These are phyloP conservation scores for Mortierella sp. DNA, from an alignment of 371 early-diverging fungal genomes.

Conservation along the genomic window DNA sequence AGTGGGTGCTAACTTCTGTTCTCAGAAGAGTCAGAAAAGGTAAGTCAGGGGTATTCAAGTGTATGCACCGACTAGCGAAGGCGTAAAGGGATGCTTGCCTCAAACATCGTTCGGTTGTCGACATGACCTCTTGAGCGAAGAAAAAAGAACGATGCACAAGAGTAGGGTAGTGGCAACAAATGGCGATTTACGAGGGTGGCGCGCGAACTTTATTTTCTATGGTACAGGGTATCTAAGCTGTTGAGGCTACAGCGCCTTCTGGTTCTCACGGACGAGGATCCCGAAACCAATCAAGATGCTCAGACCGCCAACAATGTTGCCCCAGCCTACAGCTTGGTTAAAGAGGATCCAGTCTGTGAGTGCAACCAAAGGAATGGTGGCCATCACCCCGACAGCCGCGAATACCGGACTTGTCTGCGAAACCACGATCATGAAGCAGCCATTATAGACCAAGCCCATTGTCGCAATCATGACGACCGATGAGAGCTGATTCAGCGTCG, in stretches of 20 bases:
- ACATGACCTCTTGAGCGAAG: constrained; percentile 14
- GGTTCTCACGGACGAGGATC: constrained; percentile 52
- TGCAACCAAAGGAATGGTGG: constrained; percentile 83
- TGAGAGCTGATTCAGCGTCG: constrained; percentile 60
- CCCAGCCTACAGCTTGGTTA: constrained; percentile 32
- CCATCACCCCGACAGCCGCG: constrained; percentile 86
- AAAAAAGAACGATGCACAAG: background rate
- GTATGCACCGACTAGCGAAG: no score
- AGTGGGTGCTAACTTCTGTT: constrained; percentile 25
- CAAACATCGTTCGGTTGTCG: constrained; percentile 28
- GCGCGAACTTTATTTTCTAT: background rate
- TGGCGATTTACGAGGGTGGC: background rate
- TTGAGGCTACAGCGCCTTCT: constrained; percentile 9
- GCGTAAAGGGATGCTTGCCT: constrained; percentile 9
- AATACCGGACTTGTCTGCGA: constrained; percentile 82
- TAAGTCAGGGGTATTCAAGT: no score
- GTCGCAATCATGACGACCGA: constrained; percentile 71
- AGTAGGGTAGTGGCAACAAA: background rate
- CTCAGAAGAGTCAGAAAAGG: background rate
- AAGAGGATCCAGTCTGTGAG: constrained; percentile 57
- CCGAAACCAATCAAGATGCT: constrained; percentile 53
- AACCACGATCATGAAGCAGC: constrained; percentile 81
- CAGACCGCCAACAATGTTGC: constrained; percentile 48
- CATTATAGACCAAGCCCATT: constrained; percentile 82
- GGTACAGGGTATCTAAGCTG: background rate